Percentiles rank a stretch among this genome's conserved stretches.
phyloP scores from a whole-genome alignment of 352 stramenopile species.

The Globisporangium ultimum region DNA sequence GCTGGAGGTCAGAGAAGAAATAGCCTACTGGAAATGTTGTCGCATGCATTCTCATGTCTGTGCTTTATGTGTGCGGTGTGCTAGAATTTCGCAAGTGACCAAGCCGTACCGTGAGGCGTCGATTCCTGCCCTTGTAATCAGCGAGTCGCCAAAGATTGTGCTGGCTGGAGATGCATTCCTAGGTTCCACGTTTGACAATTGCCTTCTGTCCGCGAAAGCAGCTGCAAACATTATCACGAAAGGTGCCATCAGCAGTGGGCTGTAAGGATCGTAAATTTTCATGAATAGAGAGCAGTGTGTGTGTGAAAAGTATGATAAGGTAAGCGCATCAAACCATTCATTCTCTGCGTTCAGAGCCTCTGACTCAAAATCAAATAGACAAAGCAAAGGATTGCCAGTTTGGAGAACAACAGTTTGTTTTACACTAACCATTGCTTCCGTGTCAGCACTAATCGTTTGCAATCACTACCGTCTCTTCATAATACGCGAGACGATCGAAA shows the following conservation, averaged over 20 bases:
- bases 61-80: conserved; percentile 1
- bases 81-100: conserved; percentile 65
- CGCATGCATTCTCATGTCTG: background rate
- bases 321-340: too few relatives aligned
- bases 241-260: conserved; percentile 23
- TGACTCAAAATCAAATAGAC: too few relatives aligned
- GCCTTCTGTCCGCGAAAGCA: conserved; percentile 55
- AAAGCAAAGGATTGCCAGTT: too few relatives aligned
- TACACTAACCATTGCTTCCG: background rate
- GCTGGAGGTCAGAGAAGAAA: conserved; percentile 46
- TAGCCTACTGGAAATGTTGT: background rate
- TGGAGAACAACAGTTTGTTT: too few relatives aligned
- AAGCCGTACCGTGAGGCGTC: conserved; percentile 32
- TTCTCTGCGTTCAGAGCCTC: too few relatives aligned
- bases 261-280: conserved; percentile 14
- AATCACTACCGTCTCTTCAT: conserved; percentile 8
- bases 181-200: conserved; percentile 72
- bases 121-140: conserved; percentile 32
- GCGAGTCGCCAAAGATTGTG: conserved; percentile 47
- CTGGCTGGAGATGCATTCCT: conserved; percentile 66
- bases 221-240: conserved; percentile 23
- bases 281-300: too few relatives aligned
- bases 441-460: too few relatives aligned
- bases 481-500: background rate
- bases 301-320: too few relatives aligned